Conservation (phyloP, 306 rosid species). For the Comarum palustre region DNA sequence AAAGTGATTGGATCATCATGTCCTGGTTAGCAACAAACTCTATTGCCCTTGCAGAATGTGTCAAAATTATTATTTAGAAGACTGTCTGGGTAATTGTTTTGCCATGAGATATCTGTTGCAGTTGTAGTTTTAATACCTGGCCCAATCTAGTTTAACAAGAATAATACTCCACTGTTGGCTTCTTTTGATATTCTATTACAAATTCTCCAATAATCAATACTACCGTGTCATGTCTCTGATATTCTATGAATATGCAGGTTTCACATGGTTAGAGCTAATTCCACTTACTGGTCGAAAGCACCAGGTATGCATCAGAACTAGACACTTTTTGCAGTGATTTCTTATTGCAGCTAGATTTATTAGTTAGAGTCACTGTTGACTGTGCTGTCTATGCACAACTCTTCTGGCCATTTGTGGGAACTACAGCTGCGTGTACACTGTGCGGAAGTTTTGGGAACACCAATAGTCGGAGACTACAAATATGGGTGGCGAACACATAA, state of each 20-base stretch:
- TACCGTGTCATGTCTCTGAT: conserved; percentile 6
- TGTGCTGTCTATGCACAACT: neutral
- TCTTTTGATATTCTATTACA: neutral
- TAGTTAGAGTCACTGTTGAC: conserved; percentile 10
- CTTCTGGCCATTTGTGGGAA: neutral
- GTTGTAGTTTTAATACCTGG: neutral
- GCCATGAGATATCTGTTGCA: neutral
- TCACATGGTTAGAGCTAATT: conserved; percentile 80
- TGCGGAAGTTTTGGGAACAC: conserved; percentile 86
- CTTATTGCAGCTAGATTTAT: neutral
- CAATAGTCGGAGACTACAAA: conserved; percentile 91
- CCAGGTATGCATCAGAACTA: conserved; percentile 54
- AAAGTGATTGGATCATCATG: conserved; percentile 61
- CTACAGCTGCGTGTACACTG: conserved; percentile 91
- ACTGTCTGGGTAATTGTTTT: neutral
- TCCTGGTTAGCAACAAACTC: conserved; percentile 52
- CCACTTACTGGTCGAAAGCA: conserved; percentile 95
- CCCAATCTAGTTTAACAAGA: neutral
- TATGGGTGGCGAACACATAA: conserved; percentile 88
- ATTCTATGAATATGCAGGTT: conserved; percentile 55
- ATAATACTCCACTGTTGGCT: neutral
- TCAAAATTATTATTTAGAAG: neutral
- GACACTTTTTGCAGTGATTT: conserved; percentile 9
- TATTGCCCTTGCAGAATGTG: neutral
- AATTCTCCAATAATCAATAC: neutral